Evolutionary conservation across 1,284 basidiomycete genomes (phyloP), one percentile per base, ranked within the genome.

Genomic region (Apiotrichum brassicae): DNA sequence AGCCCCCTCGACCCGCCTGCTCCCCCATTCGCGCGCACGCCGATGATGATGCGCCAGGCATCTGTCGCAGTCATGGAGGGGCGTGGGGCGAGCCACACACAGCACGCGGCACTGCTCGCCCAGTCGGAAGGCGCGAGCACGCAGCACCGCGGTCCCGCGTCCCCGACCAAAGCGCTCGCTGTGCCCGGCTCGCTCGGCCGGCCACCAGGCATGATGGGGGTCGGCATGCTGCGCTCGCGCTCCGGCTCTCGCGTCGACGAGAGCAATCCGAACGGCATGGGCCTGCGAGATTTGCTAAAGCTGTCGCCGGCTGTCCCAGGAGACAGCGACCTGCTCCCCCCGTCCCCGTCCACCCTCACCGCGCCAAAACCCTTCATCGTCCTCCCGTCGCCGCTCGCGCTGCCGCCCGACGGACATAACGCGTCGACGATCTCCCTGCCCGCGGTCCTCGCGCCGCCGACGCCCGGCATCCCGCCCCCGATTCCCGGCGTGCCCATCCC

Each of bases 291-390:
- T 48, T 51, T 70, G 20, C 56, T 74, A n/a, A 69, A 70, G 66
- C 58, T 71, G 8, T 64, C 69, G 1, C 59, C 70, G 2, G 62
- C 66, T 8, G 65, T 66, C 53, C 71, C 28, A 61, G 66, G 43
- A 48, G 67, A 23, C 37, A 30, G 60, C 23, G 87, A 90, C 62
- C 73, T 89, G 18, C 72, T 87, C 18, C 86, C 86, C 1, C 85
- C 87, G 1, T 87, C 86, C 1, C 87, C 87, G 5, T 82, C 82
- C 12, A 76, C 79, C 9, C 54, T 63, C 7, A 57, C 56, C 6
- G 59, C 58, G 16, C 62, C 62, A 9, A 57, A 61, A 33, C 60
- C 58, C 12, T 70, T 67, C 9, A 72, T 78, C 26, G 66, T 78
- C 16, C 74, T 78, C 38, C 72, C 77, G 26, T 77, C 79, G 33